Evolutionary conservation across 306 rosid genomes (phyloP), one percentile per base, ranked within the genome.

Genomic region (Cicer chorassanicum): DNA sequence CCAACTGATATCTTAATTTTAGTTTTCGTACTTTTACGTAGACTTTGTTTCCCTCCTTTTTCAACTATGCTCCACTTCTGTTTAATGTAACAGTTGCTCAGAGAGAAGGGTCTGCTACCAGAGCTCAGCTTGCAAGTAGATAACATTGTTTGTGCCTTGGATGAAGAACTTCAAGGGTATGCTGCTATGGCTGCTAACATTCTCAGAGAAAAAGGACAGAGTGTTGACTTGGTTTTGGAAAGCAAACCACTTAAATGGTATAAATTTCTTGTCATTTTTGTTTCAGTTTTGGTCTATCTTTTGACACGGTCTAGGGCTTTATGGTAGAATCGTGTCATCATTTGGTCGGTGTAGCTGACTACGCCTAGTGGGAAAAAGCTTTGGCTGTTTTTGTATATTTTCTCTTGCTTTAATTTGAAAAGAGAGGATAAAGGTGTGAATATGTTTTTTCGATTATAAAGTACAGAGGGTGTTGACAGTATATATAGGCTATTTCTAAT

Each of bases 191-290:
- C 89, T 82, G 97, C 97, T 77, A 88, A 84, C 65, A 73, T 87
- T 73, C 97, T 94, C 39, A 79, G 97, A 76, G 90, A 78, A 53
- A 88, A 90, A 70, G 93, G 97, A 29, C 89, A 83, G 73, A 87
- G 80, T 82, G 96, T 90, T 75, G 96, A 94, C 84, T 86, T 94
- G 85, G 98, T 91, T 54, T 86, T 94, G 86, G 96, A 91, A 87
- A 91, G 85, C 81, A 94, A 94, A 86, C 95, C 93, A 5, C 97
- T 94, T 43, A 90, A 94, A 85, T 94, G 97, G 98, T 94, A 86
- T 67, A 43, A 42, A 9, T 36, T 55, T 72, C 10, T 2, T 59
- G 16, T 68, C 9, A 29, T 9, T 34, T 75, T 62, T 14, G 9
- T 38, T 76, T 43, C 55, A 5, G 24, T 68, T 19, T 46, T 13